Evolutionary conservation across 257 asterid genomes (phyloP).

Genomic region (Nicotiana noctiflora): DNA sequence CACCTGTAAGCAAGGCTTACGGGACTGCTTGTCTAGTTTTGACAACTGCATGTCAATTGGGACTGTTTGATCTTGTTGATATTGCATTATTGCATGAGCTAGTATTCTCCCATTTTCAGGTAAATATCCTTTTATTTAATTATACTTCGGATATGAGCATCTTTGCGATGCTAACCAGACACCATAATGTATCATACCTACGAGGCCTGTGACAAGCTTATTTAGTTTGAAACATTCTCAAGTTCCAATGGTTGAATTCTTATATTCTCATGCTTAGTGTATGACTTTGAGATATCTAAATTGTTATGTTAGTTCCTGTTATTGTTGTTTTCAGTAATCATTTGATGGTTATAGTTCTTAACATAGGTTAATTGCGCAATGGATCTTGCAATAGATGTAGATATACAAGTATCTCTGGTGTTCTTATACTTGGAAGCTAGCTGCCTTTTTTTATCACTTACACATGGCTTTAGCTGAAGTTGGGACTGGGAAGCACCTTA

Average conservation of each 20-base stretch:
- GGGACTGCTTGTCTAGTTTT: constrained; percentile 72
- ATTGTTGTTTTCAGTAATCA: not conserved
- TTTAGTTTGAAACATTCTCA: not conserved
- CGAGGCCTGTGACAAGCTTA: not conserved
- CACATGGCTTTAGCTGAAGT: not conserved
- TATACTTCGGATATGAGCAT: not conserved
- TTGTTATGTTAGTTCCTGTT: not conserved
- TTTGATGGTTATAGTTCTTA: not conserved
- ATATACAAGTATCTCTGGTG: not conserved
- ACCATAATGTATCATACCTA: not conserved
- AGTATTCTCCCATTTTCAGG: constrained; percentile 60
- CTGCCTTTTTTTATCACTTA: not conserved
- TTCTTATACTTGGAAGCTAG: not conserved
- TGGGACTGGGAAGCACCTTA: not conserved
- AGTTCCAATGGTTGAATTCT: not conserved
- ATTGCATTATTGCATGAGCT: constrained; percentile 48
- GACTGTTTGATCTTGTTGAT: constrained; percentile 39
- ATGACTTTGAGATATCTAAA: too few relatives aligned
- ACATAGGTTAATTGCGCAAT: not conserved
- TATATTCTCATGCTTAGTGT: not conserved
- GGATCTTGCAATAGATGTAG: not conserved
- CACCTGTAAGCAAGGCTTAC: constrained; percentile 84
- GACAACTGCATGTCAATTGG: constrained; percentile 56
- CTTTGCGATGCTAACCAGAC: not conserved
- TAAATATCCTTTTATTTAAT: constrained; percentile 21